Conservation (phyloP, 23 red algal genomes). For the Rhodosorus marinus region DNA sequence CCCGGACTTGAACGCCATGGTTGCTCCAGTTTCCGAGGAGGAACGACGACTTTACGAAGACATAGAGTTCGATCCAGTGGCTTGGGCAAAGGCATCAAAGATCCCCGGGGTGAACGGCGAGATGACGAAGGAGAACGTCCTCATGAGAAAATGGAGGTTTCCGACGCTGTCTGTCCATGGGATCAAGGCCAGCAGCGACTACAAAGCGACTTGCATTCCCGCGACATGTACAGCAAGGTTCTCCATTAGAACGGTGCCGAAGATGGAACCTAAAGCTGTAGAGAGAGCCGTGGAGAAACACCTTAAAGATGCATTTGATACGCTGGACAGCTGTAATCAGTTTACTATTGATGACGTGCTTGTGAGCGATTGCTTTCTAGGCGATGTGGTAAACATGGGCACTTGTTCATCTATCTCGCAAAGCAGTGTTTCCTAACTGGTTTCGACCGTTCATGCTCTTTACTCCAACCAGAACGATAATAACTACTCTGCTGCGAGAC, state of each 20-base stretch:
- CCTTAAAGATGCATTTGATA: conserved; percentile 16
- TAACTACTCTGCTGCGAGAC: conserved; percentile 1
- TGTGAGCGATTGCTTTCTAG: too few species aligned
- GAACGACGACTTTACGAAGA: conserved; percentile 20
- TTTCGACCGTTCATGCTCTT: too few species aligned
- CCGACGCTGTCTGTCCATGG: conserved; percentile 62
- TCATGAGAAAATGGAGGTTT: conserved; percentile 59
- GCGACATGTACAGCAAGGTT: conserved; percentile 34
- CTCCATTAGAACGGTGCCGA: conserved; percentile 44
- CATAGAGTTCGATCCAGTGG: conserved; percentile 41
- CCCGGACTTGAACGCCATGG: conserved; percentile 12
- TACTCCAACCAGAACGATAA: conserved; percentile 1
- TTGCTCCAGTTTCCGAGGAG: conserved; percentile 10
- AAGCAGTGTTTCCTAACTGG: too few species aligned
- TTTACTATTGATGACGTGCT: too few species aligned
- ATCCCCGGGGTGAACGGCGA: conserved; percentile 10
- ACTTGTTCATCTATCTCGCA: neutral
- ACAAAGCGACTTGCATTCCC: conserved; percentile 54
- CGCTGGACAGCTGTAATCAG: conserved; percentile 16
- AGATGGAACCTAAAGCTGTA: conserved; percentile 25
- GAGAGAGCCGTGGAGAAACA: conserved; percentile 16
- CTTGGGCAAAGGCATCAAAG: conserved; percentile 22
- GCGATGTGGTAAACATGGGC: conserved; percentile 1
- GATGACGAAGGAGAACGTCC: conserved; percentile 15
- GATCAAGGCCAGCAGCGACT: conserved; percentile 38